A percentile compares a stretch with the other conserved stretches of the same genome.
phyloP scores from a whole-genome alignment of 2,329 filamentous ascomycete species.

The Alternaria sp. region DNA sequence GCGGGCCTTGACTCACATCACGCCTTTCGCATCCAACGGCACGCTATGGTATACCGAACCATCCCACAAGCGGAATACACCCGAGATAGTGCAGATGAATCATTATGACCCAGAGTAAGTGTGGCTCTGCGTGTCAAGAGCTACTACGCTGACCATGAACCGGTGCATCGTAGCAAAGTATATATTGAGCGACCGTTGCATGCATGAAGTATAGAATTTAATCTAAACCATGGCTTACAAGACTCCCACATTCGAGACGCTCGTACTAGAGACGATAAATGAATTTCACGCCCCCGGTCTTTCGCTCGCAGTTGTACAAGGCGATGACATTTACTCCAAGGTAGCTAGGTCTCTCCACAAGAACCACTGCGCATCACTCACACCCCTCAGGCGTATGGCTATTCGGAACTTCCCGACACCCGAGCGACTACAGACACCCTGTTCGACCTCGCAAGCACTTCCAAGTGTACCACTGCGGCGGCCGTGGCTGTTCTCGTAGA shows the following conservation, averaged over 20 bases:
- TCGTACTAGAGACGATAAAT: background rate
- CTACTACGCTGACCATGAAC: background rate
- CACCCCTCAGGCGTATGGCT: background rate
- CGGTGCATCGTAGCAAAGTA: background rate
- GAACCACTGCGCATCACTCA: background rate
- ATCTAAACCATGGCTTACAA: background rate
- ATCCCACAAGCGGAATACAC: background rate
- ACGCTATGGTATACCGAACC: background rate
- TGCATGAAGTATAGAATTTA: background rate
- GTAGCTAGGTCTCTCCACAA: background rate
- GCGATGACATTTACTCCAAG: background rate
- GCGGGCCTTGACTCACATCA: background rate
- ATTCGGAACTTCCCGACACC: background rate
- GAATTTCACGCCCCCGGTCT: background rate
- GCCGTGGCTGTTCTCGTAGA: background rate
- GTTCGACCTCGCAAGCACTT: background rate
- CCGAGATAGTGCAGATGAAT: background rate
- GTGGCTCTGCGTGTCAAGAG: background rate
- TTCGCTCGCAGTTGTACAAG: background rate
- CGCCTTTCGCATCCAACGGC: background rate
- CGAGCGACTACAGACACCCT: background rate
- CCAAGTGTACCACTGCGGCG: background rate
- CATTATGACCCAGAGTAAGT: background rate
- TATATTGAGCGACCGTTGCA: background rate
- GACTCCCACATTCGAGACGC: background rate